A percentile compares a stretch with the other conserved stretches of the same genome.
Conservation (phyloP, 1,139 yeast genomes). For the Sugiyamaella neomexicana region DNA sequence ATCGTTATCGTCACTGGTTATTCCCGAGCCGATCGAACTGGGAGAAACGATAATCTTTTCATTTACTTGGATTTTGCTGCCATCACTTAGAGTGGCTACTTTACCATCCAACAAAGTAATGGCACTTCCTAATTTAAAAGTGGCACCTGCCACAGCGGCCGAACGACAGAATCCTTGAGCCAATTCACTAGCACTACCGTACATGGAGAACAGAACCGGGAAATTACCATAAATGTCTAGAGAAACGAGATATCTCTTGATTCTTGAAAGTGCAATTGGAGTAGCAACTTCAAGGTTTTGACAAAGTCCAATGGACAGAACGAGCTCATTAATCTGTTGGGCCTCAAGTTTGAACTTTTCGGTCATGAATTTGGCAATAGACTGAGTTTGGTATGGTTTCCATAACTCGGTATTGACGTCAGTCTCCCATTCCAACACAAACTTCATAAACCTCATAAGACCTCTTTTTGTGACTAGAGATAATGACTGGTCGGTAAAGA, state of each 20-base stretch:
- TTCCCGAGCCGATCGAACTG: constrained; percentile 21
- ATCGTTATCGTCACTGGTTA: no score
- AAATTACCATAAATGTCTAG: constrained; percentile 91
- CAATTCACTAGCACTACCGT: constrained; percentile 94
- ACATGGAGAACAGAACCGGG: constrained; percentile 88
- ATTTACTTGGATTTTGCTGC: constrained; percentile 66
- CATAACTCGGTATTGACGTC: constrained; percentile 44
- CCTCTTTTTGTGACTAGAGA: constrained; percentile 75
- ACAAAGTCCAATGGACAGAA: constrained; percentile 82
- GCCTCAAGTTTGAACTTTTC: constrained; percentile 67
- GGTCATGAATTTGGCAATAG: constrained; percentile 59
- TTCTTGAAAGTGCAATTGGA: constrained; percentile 72
- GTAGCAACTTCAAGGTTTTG: constrained; percentile 60
- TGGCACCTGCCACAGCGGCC: constrained; percentile 98
- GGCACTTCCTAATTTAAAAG: constrained; percentile 60
- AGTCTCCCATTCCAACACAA: constrained; percentile 69
- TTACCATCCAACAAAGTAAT: constrained; percentile 68
- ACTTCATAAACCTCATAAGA: constrained; percentile 90
- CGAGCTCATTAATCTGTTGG: constrained; percentile 78
- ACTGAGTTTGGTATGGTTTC: constrained; percentile 53
- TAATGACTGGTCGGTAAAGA: constrained; percentile 84
- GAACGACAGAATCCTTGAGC: constrained; percentile 97
- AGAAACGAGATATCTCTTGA: constrained; percentile 80
- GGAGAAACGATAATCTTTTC: constrained; percentile 61
- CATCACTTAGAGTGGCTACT: constrained; percentile 74